Conservation (phyloP, 208 protist species). For the Acanthamoeba rhysodes region DNA sequence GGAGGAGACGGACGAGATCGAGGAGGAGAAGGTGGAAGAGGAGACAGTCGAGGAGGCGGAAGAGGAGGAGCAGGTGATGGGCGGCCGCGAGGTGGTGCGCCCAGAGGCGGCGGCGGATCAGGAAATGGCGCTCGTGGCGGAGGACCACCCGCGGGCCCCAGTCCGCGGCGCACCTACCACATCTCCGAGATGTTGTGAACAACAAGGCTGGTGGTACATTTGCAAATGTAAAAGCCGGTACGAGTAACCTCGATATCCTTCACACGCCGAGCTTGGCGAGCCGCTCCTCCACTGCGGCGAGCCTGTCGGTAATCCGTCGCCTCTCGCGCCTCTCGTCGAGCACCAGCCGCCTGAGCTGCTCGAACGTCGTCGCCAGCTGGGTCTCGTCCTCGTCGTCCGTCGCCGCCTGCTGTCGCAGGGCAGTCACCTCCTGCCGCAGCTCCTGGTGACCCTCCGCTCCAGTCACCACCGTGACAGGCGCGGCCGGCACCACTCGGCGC, state of each 20-base stretch:
- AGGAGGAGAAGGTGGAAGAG: no score
- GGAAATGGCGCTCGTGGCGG: background rate
- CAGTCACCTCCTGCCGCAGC: background rate
- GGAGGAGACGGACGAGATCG: no score
- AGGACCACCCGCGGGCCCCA: background rate
- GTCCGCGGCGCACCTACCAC: background rate
- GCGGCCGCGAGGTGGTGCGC: background rate
- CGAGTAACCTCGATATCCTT: no score
- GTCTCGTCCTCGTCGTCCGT: background rate
- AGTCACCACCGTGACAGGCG: no score
- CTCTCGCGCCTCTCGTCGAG: conserved; percentile 54
- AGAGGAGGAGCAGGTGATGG: no score
- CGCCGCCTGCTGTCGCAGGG: background rate
- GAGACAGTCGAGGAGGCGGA: no score
- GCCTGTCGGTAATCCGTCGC: background rate
- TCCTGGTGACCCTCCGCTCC: background rate
- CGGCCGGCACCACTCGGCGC: no score
- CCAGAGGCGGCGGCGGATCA: background rate
- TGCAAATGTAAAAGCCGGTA: no score
- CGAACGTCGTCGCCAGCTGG: conserved; percentile 44
- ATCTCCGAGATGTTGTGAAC: conserved; percentile 44
- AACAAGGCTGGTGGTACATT: no score
- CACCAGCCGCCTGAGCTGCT: conserved; percentile 4
- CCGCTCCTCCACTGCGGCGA: conserved; percentile 4
- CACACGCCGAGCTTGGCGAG: background rate